Percentiles rank a stretch among this genome's conserved stretches.
phyloP scores from a whole-genome alignment of 148 eudicot species.

The Rhododendron williamsianum region DNA sequence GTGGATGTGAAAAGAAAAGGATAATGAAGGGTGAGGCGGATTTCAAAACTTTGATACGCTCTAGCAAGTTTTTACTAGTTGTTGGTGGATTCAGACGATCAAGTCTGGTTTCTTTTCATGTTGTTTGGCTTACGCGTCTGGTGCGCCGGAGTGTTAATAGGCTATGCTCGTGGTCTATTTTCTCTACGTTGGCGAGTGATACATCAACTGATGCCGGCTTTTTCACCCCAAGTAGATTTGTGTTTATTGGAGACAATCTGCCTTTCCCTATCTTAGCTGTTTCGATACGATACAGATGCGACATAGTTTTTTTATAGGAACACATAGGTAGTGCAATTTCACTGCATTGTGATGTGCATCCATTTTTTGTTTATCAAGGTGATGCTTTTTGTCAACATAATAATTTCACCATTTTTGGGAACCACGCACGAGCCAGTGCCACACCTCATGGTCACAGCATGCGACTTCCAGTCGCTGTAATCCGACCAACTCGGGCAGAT shows the following conservation, averaged over 20 bases:
- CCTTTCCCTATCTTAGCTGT: not conserved
- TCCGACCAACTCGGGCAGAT: not conserved
- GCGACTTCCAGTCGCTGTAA: not conserved
- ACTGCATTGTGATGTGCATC: not conserved
- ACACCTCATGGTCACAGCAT: not conserved
- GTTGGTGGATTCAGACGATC: not conserved
- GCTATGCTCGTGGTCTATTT: not conserved
- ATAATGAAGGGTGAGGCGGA: not conserved
- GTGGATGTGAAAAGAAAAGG: not conserved
- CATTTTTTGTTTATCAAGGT: not conserved
- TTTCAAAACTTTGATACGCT: not conserved
- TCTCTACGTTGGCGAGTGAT: not conserved
- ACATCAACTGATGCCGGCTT: not conserved
- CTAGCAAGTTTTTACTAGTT: not conserved
- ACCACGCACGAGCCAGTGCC: not conserved
- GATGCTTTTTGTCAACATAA: not conserved
- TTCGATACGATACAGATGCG: not conserved
- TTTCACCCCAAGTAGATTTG: not conserved
- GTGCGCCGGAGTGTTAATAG: not conserved
- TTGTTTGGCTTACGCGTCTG: not conserved
- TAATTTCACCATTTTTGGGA: not conserved
- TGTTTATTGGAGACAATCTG: not conserved
- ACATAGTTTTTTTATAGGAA: not conserved
- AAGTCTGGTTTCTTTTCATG: not conserved
- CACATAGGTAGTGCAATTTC: not conserved